Conservation (phyloP, 2,329 filamentous ascomycete species). For the Chaetomiaceae sp. region DNA sequence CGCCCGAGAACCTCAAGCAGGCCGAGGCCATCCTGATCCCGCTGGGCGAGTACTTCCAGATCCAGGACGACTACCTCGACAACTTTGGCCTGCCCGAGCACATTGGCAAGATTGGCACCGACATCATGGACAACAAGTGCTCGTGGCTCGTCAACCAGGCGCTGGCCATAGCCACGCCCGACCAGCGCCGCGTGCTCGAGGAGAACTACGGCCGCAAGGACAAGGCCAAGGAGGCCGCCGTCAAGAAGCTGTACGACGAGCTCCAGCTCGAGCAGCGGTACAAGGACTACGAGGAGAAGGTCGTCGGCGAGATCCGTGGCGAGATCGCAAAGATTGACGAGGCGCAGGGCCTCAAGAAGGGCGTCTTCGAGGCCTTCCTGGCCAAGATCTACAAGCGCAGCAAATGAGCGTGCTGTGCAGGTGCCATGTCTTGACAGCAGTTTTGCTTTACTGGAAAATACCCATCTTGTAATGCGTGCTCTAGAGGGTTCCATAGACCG, state of each 20-base stretch:
- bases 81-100: slow-evolving; percentile 89
- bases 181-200: slow-evolving; percentile 84
- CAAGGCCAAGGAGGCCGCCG: slow-evolving; percentile 69
- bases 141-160: slow-evolving; percentile 98
- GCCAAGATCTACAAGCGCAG: slow-evolving; percentile 97
- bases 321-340: slow-evolving; percentile 81
- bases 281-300: slow-evolving; percentile 83
- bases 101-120: slow-evolving; percentile 97
- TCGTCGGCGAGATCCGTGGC: slow-evolving; percentile 69
- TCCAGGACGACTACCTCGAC: slow-evolving; percentile 98
- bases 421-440: neutral
- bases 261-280: slow-evolving; percentile 80
- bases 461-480: slow-evolving; percentile 5
- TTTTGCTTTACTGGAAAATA: slow-evolving; percentile 2
- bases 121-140: slow-evolving; percentile 99
- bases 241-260: slow-evolving; percentile 88
- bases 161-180: slow-evolving; percentile 70
- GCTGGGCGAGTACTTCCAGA: slow-evolving; percentile 98
- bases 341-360: slow-evolving; percentile 82
- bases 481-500: slow-evolving; percentile 1
- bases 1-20: slow-evolving; percentile 81
- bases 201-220: slow-evolving; percentile 95
- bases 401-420: slow-evolving; percentile 58
- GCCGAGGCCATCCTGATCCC: slow-evolving; percentile 91
- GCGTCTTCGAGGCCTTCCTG: slow-evolving; percentile 83